Evolutionary conservation across 78 protist genomes (phyloP), one percentile per base, ranked within the genome.

Genomic region (Dictyostelium purpureum): DNA sequence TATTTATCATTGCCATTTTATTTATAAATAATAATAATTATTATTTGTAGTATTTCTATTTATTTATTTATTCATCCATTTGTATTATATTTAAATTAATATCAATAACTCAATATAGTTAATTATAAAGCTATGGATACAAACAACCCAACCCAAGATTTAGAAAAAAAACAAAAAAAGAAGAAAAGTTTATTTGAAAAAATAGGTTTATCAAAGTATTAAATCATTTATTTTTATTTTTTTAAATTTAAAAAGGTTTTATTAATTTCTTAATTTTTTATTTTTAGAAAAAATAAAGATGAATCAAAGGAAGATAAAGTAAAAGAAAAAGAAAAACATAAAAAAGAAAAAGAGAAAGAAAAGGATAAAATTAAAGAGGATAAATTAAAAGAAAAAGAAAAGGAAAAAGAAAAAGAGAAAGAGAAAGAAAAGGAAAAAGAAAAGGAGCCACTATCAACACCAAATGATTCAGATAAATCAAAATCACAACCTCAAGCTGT

Each of bases 181-280:
- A 61, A 61, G 14, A 61, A 61, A 61, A 28, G 69, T 61, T 61
- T 61, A 31, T 61, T 61, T 31, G 69, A 16, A 16, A 61, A 61
- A 61, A 31, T 61, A 31, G 69, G 69, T 61, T 61, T 61, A 31
- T 61, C 69, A 61, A 61, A 61, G 69, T 61, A 61, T n/a, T n/a
- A n/a, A n/a, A n/a, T 52, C 3, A 16, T 49, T 52, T 19, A 3
- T 52, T 18, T 56, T 56, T 56, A 6, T n/a, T 56, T 56, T 56
- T 56, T n/a, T 56, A 24, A 24, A 9, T 24, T 24, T 6, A 9
- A 9, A 6, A 4, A 52, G 31, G 21, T 19, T 52, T 21, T 52
- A 21, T 52, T 52, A 52, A 52, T 18, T 52, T 52, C 21, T 19
- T 56, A 24, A 56, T 11, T 56, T 24, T 56, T 56, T 12, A 24